phyloP scores from a whole-genome alignment of 306 rosid genomes.

The Quercus aquifolioides region DNA sequence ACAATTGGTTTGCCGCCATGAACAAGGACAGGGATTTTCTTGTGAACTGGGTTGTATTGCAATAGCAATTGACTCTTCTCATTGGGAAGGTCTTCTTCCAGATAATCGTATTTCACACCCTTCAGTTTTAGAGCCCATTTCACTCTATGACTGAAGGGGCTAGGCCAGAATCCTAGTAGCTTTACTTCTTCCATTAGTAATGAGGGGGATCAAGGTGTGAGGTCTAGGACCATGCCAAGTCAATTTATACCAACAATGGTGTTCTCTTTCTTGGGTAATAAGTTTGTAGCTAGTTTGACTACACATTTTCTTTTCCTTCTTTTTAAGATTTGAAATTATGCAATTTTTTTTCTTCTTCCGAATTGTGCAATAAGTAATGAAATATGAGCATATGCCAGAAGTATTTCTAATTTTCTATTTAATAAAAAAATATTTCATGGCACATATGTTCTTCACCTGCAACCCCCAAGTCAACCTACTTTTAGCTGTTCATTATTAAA shows the following conservation, averaged over 20 bases:
- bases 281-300: background rate
- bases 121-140: conserved; percentile 51
- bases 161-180: conserved; percentile 43
- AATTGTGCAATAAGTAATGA: background rate
- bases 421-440: too few relatives aligned
- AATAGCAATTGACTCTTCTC: conserved; percentile 22
- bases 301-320: background rate
- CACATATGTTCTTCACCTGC: too few relatives aligned
- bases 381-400: background rate
- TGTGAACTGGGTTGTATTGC: conserved; percentile 47
- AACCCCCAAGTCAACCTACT: too few relatives aligned
- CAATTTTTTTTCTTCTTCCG: background rate
- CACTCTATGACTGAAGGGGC: conserved; percentile 42
- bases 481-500: too few relatives aligned
- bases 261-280: background rate
- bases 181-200: conserved; percentile 46
- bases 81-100: conserved; percentile 48
- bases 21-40: conserved; percentile 51
- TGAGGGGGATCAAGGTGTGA: background rate
- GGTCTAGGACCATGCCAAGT: background rate
- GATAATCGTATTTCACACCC: conserved; percentile 35
- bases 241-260: background rate
- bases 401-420: too few relatives aligned
- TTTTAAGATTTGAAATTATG: background rate
- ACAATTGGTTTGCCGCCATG: conserved; percentile 38